Base-by-base conservation (phyloP, 371 early-diverging fungal species). In the Polyrhizophydium stewartii region DNA sequence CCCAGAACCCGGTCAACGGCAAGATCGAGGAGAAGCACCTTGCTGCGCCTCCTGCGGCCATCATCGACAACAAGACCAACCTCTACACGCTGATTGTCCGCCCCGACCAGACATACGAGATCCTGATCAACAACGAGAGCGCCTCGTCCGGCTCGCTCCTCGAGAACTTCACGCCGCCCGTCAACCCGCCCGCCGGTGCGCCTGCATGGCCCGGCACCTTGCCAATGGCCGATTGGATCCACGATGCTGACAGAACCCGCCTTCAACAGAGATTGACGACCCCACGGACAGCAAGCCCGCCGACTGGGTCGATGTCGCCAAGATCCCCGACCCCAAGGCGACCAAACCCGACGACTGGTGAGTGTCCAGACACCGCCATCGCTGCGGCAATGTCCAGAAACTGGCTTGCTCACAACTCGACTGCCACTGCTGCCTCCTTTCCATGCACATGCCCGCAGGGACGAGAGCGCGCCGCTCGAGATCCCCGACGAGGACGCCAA, bases 251-350 rank as follows among this genome's bases (percentile, higher is more conserved):
- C 86, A 86, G 83, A 38, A 89, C 95, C 56, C 81, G 92, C 21
- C 91, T 96, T 58, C 93, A 93, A 83, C 38, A 61, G 87, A 85
- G 66, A 89, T 92, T 56, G 82, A 85, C 63, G 97, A 98, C 62
- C 91, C 94, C 27, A 60, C 71, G 43, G 98, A 93, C 73, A 75
- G 66, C 60, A 96, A 94, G 85, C 98, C 98, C 37, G 88, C 66
- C 1, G 94, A 94, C 76, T 98, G 97, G 96, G 94, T 91, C 43
- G 96, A 96, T 62, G 86, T 79, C 30, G 90, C 88, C 59, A 81
- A 87, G 46, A 71, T 86, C 35, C 65, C 85, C 58, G 95, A 95
- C 67, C 92, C 94, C 28, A 84, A 86, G 43, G 94, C 93, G 40
- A 76, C 64, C 58, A 91, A 93, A 83, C 97, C 97, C 47, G 91